phyloP scores from a whole-genome alignment of 2,329 filamentous ascomycete genomes.

The Colletotrichum abscissum region DNA sequence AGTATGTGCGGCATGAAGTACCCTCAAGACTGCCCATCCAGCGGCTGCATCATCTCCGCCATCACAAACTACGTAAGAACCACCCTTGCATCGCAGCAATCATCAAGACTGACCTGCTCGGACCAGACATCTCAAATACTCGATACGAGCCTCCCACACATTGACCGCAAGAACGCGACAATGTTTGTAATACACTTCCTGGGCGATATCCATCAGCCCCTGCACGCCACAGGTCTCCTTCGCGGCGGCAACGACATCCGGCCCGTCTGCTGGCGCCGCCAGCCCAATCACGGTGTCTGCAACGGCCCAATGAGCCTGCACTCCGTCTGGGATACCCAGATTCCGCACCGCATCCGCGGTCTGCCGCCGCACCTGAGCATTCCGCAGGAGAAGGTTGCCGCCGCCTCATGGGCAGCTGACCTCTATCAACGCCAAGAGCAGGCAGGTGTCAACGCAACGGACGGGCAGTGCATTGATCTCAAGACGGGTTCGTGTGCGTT shows the following conservation, averaged over 20 bases:
- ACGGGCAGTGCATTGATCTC: slow-evolving; percentile 28
- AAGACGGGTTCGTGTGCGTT: slow-evolving; percentile 5
- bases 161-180: slow-evolving; percentile 37
- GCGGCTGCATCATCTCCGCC: slow-evolving; percentile 35
- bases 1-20: slow-evolving; percentile 35
- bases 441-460: slow-evolving; percentile 9
- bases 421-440: slow-evolving; percentile 12
- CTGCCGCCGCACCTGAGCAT: slow-evolving; percentile 22
- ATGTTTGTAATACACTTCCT: slow-evolving; percentile 39
- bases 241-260: slow-evolving; percentile 36
- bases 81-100: neutral
- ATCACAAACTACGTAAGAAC: slow-evolving; percentile 31
- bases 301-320: slow-evolving; percentile 33
- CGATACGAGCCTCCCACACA: slow-evolving; percentile 41
- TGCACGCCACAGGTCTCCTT: slow-evolving; percentile 35
- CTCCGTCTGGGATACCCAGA: slow-evolving; percentile 36
- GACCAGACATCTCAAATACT: slow-evolving; percentile 30
- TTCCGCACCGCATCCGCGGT: slow-evolving; percentile 33
- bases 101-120: neutral
- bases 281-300: slow-evolving; percentile 25
- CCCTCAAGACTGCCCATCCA: slow-evolving; percentile 34
- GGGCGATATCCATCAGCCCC: slow-evolving; percentile 36
- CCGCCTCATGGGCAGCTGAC: slow-evolving; percentile 26
- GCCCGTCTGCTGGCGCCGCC: slow-evolving; percentile 34
- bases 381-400: slow-evolving; percentile 28